Evolutionary conservation across 352 stramenopile genomes (phyloP).

Genomic region (Phytophthora pluvialis): DNA sequence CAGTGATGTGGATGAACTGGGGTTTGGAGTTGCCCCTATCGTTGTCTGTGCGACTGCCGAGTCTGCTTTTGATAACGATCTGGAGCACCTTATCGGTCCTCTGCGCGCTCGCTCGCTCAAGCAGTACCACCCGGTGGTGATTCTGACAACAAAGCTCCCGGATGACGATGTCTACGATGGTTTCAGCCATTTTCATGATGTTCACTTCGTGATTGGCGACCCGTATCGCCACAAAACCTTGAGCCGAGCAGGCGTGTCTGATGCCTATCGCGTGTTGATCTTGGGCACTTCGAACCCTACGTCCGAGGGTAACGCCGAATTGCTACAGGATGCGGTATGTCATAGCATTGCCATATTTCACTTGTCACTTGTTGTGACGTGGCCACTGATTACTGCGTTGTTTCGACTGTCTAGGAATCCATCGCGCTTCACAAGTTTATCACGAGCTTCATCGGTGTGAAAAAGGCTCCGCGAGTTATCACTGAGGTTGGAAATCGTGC

Average conservation of each 20-base stretch:
- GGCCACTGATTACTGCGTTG: slow-evolving; percentile 7
- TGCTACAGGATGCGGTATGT: slow-evolving; percentile 76
- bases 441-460: slow-evolving; percentile 62
- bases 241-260: slow-evolving; percentile 66
- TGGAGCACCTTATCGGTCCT: slow-evolving; percentile 82
- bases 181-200: slow-evolving; percentile 73
- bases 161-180: slow-evolving; percentile 64
- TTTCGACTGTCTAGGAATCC: slow-evolving; percentile 47
- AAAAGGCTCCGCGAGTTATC: slow-evolving; percentile 68
- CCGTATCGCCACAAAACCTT: slow-evolving; percentile 65
- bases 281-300: slow-evolving; percentile 67
- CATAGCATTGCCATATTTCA: neutral
- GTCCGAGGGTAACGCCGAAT: slow-evolving; percentile 65
- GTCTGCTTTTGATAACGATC: slow-evolving; percentile 66
- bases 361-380: neutral
- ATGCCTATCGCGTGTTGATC: slow-evolving; percentile 75
- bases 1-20: slow-evolving; percentile 54
- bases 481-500: slow-evolving; percentile 81
- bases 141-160: slow-evolving; percentile 65
- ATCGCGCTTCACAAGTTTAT: slow-evolving; percentile 89
- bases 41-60: slow-evolving; percentile 73
- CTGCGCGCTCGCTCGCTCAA: slow-evolving; percentile 74
- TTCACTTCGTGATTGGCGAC: slow-evolving; percentile 77
- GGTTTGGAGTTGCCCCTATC: slow-evolving; percentile 62
- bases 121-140: slow-evolving; percentile 73